A percentile compares a stretch with the other conserved stretches of the same genome.
Conservation (phyloP, 345 rosid species). For the Anastatica hierochuntica region DNA sequence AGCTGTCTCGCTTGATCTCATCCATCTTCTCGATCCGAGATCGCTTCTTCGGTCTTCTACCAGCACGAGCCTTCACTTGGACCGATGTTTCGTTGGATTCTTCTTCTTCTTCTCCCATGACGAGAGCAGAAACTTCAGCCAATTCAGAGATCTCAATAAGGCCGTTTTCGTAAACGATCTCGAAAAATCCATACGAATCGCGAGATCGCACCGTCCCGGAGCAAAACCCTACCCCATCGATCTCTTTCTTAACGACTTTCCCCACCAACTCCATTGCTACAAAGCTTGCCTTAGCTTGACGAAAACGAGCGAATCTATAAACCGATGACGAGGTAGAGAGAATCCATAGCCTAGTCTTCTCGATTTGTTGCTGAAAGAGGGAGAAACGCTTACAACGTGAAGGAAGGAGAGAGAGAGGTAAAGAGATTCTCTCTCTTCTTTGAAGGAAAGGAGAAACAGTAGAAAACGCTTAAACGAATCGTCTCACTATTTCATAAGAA, state of each 20-base stretch:
- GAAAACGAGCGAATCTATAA: constrained; percentile 16
- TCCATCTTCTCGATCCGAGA: constrained; percentile 39
- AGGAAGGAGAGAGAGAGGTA: constrained; percentile 8
- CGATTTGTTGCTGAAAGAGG: not conserved
- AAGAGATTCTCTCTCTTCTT: constrained; percentile 11
- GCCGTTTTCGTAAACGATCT: constrained; percentile 58
- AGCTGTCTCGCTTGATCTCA: constrained; percentile 19
- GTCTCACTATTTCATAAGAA: not conserved
- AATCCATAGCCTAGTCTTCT: constrained; percentile 2
- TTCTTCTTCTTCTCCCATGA: constrained; percentile 15
- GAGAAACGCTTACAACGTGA: constrained; percentile 16
- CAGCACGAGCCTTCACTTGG: constrained; percentile 30
- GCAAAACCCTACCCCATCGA: constrained; percentile 34
- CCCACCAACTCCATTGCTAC: constrained; percentile 57
- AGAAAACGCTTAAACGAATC: constrained; percentile 18
- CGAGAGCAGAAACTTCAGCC: constrained; percentile 32
- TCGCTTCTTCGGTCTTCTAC: constrained; percentile 40
- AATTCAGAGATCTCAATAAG: constrained; percentile 48
- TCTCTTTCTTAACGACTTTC: constrained; percentile 44
- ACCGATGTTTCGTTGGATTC: constrained; percentile 11
- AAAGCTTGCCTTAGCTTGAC: constrained; percentile 2
- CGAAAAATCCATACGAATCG: constrained; percentile 45
- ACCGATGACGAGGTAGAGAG: not conserved
- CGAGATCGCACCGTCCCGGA: constrained; percentile 49
- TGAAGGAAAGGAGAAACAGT: constrained; percentile 15